These are phyloP conservation scores for Gentiana straminea DNA, from an alignment of 257 asterid species.

Conservation along the genomic window DNA sequence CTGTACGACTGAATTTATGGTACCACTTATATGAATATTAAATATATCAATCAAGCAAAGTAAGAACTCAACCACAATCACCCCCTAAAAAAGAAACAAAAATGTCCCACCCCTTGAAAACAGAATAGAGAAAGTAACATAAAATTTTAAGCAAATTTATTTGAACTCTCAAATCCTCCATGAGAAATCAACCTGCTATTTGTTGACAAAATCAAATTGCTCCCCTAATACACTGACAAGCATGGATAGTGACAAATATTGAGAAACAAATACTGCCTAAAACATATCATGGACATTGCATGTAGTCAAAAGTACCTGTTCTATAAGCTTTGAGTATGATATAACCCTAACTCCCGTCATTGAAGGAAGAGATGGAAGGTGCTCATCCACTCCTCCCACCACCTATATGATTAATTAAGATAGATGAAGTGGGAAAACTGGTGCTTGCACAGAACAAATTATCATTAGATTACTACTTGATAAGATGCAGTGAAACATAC, in stretches of 20 bases:
- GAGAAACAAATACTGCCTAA: background rate
- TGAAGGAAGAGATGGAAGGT: constrained; percentile 88
- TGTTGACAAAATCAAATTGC: too few relatives aligned
- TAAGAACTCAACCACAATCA: too few relatives aligned
- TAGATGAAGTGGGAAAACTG: constrained; percentile 7
- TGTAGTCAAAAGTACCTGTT: constrained; percentile 43
- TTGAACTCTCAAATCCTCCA: too few relatives aligned
- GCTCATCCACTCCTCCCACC: constrained; percentile 82
- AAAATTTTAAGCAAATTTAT: too few relatives aligned
- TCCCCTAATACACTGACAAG: too few relatives aligned
- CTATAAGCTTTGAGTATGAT: constrained; percentile 57
- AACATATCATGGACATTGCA: background rate
- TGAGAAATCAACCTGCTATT: too few relatives aligned
- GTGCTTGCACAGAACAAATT: constrained; percentile 2
- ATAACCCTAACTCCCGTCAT: constrained; percentile 55
- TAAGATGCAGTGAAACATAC: constrained; percentile 36
- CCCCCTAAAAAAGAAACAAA: too few relatives aligned
- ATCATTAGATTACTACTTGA: constrained; percentile 7
- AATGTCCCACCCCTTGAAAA: too few relatives aligned
- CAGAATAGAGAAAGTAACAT: too few relatives aligned
- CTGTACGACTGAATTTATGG: too few relatives aligned
- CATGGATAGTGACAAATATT: background rate
- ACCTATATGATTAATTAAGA: constrained; percentile 34
- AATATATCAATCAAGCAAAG: too few relatives aligned
- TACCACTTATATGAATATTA: too few relatives aligned